These are phyloP conservation scores for Teunomyces pallodes DNA, from an alignment of 805 yeast species.

Conservation along the genomic window DNA sequence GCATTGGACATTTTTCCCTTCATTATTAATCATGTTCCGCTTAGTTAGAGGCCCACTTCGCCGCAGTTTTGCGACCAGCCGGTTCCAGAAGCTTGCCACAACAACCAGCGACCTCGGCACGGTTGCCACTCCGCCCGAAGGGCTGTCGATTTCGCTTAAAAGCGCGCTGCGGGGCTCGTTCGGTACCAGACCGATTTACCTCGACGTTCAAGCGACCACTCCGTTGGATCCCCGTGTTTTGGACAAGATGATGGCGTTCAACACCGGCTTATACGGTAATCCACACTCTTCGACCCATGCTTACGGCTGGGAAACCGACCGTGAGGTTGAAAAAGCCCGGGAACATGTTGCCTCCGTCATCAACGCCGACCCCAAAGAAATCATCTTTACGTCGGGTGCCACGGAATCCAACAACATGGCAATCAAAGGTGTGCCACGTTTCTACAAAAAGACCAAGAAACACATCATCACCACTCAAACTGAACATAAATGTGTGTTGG, in stretches of 20 bases:
- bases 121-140: constrained; percentile 39
- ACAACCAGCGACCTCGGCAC: constrained; percentile 16
- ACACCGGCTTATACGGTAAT: constrained; percentile 93
- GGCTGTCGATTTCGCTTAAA: constrained; percentile 44
- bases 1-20: no score
- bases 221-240: constrained; percentile 97
- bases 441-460: constrained; percentile 83
- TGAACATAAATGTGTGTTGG: constrained; percentile 98
- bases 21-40: not conserved
- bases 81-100: constrained; percentile 10
- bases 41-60: not conserved
- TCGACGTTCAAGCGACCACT: constrained; percentile 98
- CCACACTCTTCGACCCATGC: constrained; percentile 97
- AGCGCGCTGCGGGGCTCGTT: constrained; percentile 46
- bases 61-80: constrained; percentile 1
- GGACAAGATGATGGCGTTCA: constrained; percentile 80
- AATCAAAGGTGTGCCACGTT: constrained; percentile 92
- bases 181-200: constrained; percentile 87
- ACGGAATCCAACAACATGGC: constrained; percentile 96
- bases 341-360: constrained; percentile 77
- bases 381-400: constrained; percentile 96
- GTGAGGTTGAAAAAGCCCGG: constrained; percentile 86
- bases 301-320: constrained; percentile 98
- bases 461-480: constrained; percentile 96
- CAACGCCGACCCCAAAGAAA: constrained; percentile 94